These are phyloP conservation scores for Ogataea nitratoaversa DNA, from an alignment of 805 yeast genomes.

Conservation along the genomic window DNA sequence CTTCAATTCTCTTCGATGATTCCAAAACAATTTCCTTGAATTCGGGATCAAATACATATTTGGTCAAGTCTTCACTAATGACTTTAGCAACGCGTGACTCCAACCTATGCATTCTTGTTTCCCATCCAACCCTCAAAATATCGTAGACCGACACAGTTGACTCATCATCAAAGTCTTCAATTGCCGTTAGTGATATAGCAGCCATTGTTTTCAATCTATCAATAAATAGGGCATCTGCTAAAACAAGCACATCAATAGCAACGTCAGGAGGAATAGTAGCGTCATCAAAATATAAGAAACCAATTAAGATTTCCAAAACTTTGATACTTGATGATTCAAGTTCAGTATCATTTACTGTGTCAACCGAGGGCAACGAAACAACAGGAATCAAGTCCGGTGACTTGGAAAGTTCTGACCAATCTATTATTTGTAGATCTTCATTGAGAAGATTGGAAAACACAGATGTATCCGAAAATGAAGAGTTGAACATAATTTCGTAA, in stretches of 20 bases:
- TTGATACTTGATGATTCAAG: constrained; percentile 4
- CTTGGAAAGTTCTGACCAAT: constrained; percentile 9
- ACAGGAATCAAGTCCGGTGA: constrained; percentile 18
- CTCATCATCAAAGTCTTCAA: constrained; percentile 14
- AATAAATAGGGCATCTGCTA: constrained; percentile 56
- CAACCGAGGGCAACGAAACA: constrained; percentile 16
- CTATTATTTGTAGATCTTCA: constrained; percentile 16
- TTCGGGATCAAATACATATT: constrained; percentile 33
- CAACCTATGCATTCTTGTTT: constrained; percentile 55
- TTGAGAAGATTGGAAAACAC: constrained; percentile 14
- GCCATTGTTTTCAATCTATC: constrained; percentile 67
- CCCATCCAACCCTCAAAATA: constrained; percentile 64
- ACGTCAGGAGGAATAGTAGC: constrained; percentile 44
- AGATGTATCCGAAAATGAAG: constrained; percentile 34
- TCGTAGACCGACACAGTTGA: constrained; percentile 44
- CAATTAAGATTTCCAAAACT: constrained; percentile 41
- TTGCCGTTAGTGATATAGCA: constrained; percentile 42
- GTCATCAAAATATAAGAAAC: constrained; percentile 58
- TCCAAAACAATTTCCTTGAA: constrained; percentile 31
- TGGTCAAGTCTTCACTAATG: constrained; percentile 47
- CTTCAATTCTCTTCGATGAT: constrained; percentile 48
- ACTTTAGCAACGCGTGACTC: constrained; percentile 59
- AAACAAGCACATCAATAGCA: constrained; percentile 52
- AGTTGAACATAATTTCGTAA: constrained; percentile 58
- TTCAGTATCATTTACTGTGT: constrained; percentile 5